Evolutionary conservation across 225 moss, liverwort and hornwort genomes (phyloP), one percentile per base, ranked within the genome.

Genomic region (Anthoceros angustus): DNA sequence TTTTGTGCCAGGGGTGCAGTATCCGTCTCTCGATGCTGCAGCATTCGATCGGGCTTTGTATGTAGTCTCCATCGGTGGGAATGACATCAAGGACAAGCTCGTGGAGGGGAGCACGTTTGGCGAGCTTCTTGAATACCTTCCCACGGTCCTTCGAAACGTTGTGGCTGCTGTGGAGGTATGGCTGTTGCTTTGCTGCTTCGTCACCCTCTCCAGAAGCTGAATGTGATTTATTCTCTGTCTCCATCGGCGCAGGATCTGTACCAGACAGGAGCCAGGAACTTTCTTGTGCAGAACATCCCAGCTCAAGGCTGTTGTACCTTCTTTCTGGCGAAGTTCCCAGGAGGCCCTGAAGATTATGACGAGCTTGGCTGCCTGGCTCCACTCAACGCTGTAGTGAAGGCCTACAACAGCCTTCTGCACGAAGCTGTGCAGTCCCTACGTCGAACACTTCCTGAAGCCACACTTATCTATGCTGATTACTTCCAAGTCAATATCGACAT

Each of bases 401-500:
- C 46, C 0, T 62, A 66, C 64, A 79, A 79, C 62, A 45, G 12
- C n/a, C n/a, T 40, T 18, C 9, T 70, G 16, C 40, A 42, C 14
- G 40, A 43, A 21, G 69, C 71, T 0, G 66, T 79, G 23, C 12
- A 64, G 64, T 15, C 25, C 21, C 69, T 75, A 0, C 78, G 78
- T 0, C 43, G 12, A 39, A 39, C 65, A 43, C 67, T 75, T 12
- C 55, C 67, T 9, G 64, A 45, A 61, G 66, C 66, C 60, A 72
- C 38, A 21, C 67, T 79, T 32, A 66, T 25, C 11, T 65, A 18
- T 25, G 74, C 75, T 41, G 75, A 75, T 61, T 69, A 67, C 15
- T 75, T 69, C 32, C 24, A 69, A 39, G 78, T 70, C 15, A 72
- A 64, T 21, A 23, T 75, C 55, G 78, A 79, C 41, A 68, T 79